Evolutionary conservation across 1,284 basidiomycete genomes (phyloP).

Genomic region (Wallemia hederae): DNA sequence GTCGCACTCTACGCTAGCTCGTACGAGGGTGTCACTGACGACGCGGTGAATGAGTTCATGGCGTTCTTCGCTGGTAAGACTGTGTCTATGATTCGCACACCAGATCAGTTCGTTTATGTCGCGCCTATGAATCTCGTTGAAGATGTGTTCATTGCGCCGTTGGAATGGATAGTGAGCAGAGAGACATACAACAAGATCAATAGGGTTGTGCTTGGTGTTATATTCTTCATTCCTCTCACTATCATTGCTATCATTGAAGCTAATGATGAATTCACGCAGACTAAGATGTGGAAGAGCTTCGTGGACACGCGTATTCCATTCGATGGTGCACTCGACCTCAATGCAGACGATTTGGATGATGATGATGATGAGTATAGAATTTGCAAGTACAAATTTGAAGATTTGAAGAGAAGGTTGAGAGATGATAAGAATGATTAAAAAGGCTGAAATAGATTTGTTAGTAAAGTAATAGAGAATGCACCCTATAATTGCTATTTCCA

Average conservation of each 20-base stretch:
- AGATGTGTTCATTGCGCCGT: slow-evolving; percentile 42
- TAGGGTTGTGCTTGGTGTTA: slow-evolving; percentile 35
- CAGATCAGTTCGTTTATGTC: slow-evolving; percentile 24
- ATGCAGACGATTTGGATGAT: neutral
- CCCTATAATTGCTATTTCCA: no score
- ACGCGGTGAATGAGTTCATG: slow-evolving; percentile 19
- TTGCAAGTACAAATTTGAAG: neutral
- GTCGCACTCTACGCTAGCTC: slow-evolving; percentile 41
- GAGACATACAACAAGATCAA: slow-evolving; percentile 28
- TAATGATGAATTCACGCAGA: slow-evolving; percentile 10
- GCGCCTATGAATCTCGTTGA: slow-evolving; percentile 52
- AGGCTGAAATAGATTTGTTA: no score
- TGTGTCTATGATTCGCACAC: slow-evolving; percentile 50
- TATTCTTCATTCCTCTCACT: slow-evolving; percentile 53
- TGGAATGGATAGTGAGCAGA: slow-evolving; percentile 38
- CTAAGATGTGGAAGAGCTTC: neutral
- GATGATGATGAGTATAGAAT: neutral
- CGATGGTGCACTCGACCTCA: neutral
- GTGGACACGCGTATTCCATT: neutral
- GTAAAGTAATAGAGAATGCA: no score
- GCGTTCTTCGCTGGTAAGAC: slow-evolving; percentile 70
- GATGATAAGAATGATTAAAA: no score
- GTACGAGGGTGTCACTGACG: slow-evolving; percentile 21
- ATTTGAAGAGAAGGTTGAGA: neutral
- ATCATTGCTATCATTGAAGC: slow-evolving; percentile 49